Base-by-base conservation (phyloP, 768 basidiomycete species). In the Auricularia cornea region DNA sequence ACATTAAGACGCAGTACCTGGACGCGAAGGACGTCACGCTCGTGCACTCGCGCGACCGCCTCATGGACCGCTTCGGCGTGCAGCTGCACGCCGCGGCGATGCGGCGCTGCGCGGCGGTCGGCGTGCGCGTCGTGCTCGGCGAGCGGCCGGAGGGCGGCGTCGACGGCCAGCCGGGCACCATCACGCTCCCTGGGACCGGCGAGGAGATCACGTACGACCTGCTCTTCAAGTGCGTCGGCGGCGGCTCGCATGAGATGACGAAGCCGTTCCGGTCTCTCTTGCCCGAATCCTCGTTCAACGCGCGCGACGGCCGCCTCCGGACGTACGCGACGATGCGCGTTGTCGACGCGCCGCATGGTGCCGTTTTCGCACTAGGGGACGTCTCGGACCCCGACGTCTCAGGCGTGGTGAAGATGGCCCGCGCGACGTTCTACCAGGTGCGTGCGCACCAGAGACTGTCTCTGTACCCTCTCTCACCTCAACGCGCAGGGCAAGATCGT, bases 311-410 rank as follows among this genome's bases (percentile, higher is more conserved):
- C 8, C 68, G 64, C 65, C 61, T 75, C 40, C 60, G 38, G 52
- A 72, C 74, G 35, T 61, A 67, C 30, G 68, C 68, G 3, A 73
- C 73, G 1, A 65, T 75, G 6, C 73, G 71, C 40, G 63, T 75
- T 57, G 41, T 40, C 14, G 66, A 70, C 57, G 11, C 51, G 20
- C 33, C 64, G 12, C 64, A 59, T 28, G 66, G 66, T 4, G 59
- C 66, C 64, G 78, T 88, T 14, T 88, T 87, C 67, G 85, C 80
- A 10, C 71, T 86, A 5, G 86, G 86, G 8, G 86, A 88, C 61
- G 78, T 80, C 0, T 85, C 85, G 1, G 84, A 87, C 69, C 84
- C 84, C 63, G 84, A 84, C 5, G 86, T 85, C 0, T 79, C 83
- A 28, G 79, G 82, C 28, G 85, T 86, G 14, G 86, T 52, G 1